Conservation (phyloP, 257 asterid species). For the Solanum commersonii region DNA sequence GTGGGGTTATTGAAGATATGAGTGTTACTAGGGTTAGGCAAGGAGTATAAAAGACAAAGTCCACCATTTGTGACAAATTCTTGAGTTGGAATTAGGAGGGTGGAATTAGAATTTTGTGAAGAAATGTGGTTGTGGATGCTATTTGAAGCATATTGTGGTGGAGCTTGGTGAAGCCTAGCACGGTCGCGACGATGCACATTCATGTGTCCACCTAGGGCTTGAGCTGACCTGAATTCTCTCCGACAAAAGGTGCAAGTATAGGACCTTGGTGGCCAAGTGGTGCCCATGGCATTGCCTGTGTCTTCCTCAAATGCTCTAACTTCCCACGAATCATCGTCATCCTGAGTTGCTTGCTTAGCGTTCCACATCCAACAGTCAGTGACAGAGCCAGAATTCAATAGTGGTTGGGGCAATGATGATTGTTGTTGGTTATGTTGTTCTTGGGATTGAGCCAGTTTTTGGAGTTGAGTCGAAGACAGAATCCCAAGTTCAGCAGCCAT, state of each 20-base stretch:
- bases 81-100: conserved; percentile 28
- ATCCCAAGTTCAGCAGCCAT: conserved; percentile 25
- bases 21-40: conserved; percentile 35
- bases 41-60: conserved; percentile 41
- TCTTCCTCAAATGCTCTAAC: conserved; percentile 58
- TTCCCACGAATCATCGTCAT: conserved; percentile 63
- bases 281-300: conserved; percentile 37
- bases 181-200: conserved; percentile 78
- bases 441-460: conserved; percentile 9
- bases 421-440: background rate
- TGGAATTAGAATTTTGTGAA: background rate
- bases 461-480: conserved; percentile 9
- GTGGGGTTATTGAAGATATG: conserved; percentile 7
- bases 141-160: background rate
- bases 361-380: conserved; percentile 19
- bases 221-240: conserved; percentile 67
- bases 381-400: background rate
- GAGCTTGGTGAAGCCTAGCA: conserved; percentile 35
- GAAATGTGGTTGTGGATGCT: background rate
- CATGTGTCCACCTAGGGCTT: conserved; percentile 88
- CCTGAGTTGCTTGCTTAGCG: conserved; percentile 8
- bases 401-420: background rate
- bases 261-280: conserved; percentile 77
- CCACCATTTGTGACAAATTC: conserved; percentile 26
- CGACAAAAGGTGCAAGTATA: conserved; percentile 58